phyloP scores from a whole-genome alignment of 768 basidiomycete genomes.

The Tricholoma sp. region DNA sequence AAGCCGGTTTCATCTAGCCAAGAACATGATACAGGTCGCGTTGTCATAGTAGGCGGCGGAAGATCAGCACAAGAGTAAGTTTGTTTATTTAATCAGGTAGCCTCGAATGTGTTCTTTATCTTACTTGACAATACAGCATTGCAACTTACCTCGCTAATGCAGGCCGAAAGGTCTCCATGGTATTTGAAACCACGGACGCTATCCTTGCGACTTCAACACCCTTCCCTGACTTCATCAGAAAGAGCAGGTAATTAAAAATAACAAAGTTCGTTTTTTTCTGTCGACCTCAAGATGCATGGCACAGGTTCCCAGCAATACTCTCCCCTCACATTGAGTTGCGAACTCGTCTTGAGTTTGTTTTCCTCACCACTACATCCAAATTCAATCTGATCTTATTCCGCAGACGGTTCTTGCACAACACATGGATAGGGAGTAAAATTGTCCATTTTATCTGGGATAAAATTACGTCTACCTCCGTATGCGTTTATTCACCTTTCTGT shows the following conservation, averaged over 20 bases:
- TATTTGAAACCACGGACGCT: conserved; percentile 49
- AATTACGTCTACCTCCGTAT: conserved; percentile 18
- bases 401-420: conserved; percentile 56
- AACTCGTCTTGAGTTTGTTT: conserved; percentile 48
- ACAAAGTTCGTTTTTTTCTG: background rate
- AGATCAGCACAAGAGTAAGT: conserved; percentile 61
- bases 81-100: background rate
- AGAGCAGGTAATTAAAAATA: conserved; percentile 41
- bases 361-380: background rate
- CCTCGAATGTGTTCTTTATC: no score
- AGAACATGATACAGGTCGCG: conserved; percentile 14
- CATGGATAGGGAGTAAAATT: conserved; percentile 49
- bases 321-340: conserved; percentile 36
- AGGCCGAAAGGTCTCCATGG: conserved; percentile 41
- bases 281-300: no score
- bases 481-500: conserved; percentile 6
- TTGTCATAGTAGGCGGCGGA: conserved; percentile 58
- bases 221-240: conserved; percentile 51
- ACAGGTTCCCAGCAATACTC: no score
- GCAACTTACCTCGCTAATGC: conserved; percentile 45
- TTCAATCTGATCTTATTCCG: background rate
- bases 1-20: conserved; percentile 16
- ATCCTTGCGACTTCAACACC: conserved; percentile 42
- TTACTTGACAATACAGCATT: conserved; percentile 24
- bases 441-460: conserved; percentile 42